phyloP scores from a whole-genome alignment of 495 filamentous ascomycete species.

The Aspergillus wentii region DNA sequence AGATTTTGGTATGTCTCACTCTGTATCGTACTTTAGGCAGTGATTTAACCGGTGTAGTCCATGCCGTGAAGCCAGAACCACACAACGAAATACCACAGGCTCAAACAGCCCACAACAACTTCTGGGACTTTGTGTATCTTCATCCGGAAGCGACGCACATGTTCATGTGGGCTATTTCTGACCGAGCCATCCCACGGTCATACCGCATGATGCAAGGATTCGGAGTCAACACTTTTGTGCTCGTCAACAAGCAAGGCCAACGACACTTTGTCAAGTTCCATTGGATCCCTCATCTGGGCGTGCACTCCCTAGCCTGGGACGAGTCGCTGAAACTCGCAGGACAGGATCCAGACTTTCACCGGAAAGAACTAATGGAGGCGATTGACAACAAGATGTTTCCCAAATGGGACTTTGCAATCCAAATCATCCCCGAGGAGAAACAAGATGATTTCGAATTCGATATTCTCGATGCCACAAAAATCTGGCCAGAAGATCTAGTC shows the following conservation, averaged over 20 bases:
- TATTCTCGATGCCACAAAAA: conserved; percentile 73
- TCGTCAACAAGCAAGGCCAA: conserved; percentile 59
- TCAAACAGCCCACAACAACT: conserved; percentile 49
- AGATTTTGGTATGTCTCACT: conserved; percentile 45
- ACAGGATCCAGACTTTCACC: conserved; percentile 74
- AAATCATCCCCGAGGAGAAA: conserved; percentile 56
- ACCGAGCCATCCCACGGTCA: conserved; percentile 66
- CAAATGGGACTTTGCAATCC: conserved; percentile 71
- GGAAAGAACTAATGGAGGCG: conserved; percentile 66
- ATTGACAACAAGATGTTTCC: conserved; percentile 57
- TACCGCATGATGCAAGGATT: conserved; percentile 80
- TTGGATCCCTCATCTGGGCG: conserved; percentile 63
- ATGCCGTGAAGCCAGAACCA: conserved; percentile 67
- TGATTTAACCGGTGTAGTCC: conserved; percentile 44
- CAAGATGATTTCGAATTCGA: conserved; percentile 77
- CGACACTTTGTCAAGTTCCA: conserved; percentile 70
- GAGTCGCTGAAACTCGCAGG: conserved; percentile 67
- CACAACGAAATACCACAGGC: conserved; percentile 58
- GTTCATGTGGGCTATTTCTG: conserved; percentile 75
- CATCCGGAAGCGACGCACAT: conserved; percentile 73
- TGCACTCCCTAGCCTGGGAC: conserved; percentile 74
- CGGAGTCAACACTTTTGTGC: conserved; percentile 69
- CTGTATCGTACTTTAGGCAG: neutral
- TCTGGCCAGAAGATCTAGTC: conserved; percentile 72
- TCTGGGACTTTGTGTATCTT: conserved; percentile 42